Base-by-base conservation (phyloP, 2,329 filamentous ascomycete genomes). In the Pseudophaeomoniella oleicola region DNA sequence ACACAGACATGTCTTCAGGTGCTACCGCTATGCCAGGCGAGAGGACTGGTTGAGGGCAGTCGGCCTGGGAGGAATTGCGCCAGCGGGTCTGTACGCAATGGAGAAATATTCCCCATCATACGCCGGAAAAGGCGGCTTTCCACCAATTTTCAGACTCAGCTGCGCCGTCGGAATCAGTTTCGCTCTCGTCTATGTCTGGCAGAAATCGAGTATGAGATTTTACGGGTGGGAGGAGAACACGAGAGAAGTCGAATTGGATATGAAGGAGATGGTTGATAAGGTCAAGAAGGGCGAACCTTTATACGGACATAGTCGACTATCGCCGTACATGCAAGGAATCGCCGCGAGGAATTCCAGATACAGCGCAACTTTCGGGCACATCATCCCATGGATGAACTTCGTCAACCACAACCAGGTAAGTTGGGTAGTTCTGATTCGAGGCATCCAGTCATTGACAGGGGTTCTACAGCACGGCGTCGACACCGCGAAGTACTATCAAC, bases 381-480 rank as follows among this genome's bases (percentile, higher is more conserved):
- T 88, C 37, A 65, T 98, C 39, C 87, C 88, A 29, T 96, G 87
- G 90, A 88, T 94, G 65, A 98, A 98, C 69, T 81, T 98, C 63
- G 88, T 94, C 54, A 96, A 98, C 63, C 90, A 98, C 63, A 78
- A 75, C 56, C 73, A 76, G 57, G 69, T 71, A 51, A 48, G 60
- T 49, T n/a, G 36, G 19, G 14, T 17, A 15, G 5, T n/a, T 4
- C 29, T 16, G n/a, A 5, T 31, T 5, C 11, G 13, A 3, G 31
- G 19, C 32, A 17, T 38, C 29, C 6, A 13, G n/a, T 18, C 16
- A 34, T n/a, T 31, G 19, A 15, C 18, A 31, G 32, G 14, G 6
- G 34, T 15, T 27, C 27, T 41, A 45, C 67, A 92, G 72, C 90
- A 98, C 58, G 90, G 90, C 49, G 83, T 98, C 40, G 90, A 98